Base-by-base conservation (phyloP, 371 early-diverging fungal genomes). In the Mortierella sp. region DNA sequence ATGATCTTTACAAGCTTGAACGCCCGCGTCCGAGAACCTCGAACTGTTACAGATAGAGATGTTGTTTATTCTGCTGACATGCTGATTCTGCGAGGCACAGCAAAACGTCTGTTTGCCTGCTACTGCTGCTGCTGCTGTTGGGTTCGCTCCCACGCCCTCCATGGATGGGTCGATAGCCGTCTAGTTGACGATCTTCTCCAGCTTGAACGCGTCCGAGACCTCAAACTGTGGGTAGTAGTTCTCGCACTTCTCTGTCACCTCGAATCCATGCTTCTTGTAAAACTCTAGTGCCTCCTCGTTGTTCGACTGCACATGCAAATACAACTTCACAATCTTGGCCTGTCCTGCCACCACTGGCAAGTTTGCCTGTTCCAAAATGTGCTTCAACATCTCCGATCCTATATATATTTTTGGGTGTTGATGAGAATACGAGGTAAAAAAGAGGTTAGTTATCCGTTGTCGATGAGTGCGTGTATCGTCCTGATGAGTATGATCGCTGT, bases 231-330 rank as follows among this genome's bases (percentile, higher is more conserved):
- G 93, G 88, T 99, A 99, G 84, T 99, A 99, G 77, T 95, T 93
- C 77, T 92, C 90, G n/a, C 96, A 93, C 43, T 90, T 90, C 5
- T 88, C 90, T 44, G 88, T 79, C 18, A 95, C 87, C 54, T 90
- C 87, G 84, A 99, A 99, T 27, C 96, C 97, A 56, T 93, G 91
- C 75, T 94, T 94, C 84, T 93, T 90, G 89, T 99, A 99, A 88
- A 99, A 99, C 21, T 90, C 88, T 63, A 98, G 80, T 70, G 98
- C 99, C 49, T 91, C 92, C 76, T 91, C 91, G 88, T 99, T 99
- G 58, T 92, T 90, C 0, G 92, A 92, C 87, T 99, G 99, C 29
- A 99, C 99, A 83, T 99, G 99, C 78, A 99, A 90, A 60, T 94
- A 93, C 21, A 99, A 79, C 81, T 92, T 89, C 3, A 73, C 79